These are phyloP conservation scores for Trichoderma erinaceum DNA, from an alignment of 495 filamentous ascomycete genomes.

Conservation along the genomic window DNA sequence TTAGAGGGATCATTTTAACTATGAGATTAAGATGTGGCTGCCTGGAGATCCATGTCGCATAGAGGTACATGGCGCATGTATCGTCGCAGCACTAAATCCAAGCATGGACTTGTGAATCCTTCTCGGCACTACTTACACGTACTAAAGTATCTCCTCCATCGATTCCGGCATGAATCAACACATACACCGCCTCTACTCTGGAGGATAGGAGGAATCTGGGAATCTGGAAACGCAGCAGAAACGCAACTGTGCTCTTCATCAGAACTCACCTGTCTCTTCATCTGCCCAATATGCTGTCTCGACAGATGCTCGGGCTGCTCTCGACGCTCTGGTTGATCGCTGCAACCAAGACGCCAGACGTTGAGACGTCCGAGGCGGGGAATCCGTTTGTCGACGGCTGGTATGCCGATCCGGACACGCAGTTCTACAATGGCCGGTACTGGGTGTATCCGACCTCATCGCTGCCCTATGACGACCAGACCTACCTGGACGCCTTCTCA, in stretches of 20 bases:
- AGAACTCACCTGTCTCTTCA: not conserved
- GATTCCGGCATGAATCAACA: too few relatives aligned
- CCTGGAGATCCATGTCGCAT: too few relatives aligned
- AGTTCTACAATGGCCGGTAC: constrained; percentile 42
- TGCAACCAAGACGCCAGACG: constrained; percentile 12
- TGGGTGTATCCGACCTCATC: constrained; percentile 50
- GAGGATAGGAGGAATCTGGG: too few relatives aligned
- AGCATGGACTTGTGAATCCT: too few relatives aligned
- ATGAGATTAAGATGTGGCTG: too few relatives aligned
- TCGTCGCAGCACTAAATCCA: too few relatives aligned
- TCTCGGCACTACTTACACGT: too few relatives aligned
- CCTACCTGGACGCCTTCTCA: constrained; percentile 52
- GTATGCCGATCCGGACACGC: constrained; percentile 49
- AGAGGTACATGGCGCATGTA: too few relatives aligned
- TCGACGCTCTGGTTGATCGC: not conserved
- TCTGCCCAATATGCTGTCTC: constrained; percentile 6
- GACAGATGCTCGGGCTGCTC: not conserved
- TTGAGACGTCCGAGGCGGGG: constrained; percentile 25
- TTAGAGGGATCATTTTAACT: too few relatives aligned
- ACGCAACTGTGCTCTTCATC: not conserved
- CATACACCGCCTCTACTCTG: too few relatives aligned
- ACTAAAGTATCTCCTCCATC: too few relatives aligned
- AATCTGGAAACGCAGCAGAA: too few relatives aligned
- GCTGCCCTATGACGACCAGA: constrained; percentile 35
- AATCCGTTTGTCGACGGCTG: constrained; percentile 41